Evolutionary conservation across 768 basidiomycete species (phyloP).

Genomic region (Mycena crocata): DNA sequence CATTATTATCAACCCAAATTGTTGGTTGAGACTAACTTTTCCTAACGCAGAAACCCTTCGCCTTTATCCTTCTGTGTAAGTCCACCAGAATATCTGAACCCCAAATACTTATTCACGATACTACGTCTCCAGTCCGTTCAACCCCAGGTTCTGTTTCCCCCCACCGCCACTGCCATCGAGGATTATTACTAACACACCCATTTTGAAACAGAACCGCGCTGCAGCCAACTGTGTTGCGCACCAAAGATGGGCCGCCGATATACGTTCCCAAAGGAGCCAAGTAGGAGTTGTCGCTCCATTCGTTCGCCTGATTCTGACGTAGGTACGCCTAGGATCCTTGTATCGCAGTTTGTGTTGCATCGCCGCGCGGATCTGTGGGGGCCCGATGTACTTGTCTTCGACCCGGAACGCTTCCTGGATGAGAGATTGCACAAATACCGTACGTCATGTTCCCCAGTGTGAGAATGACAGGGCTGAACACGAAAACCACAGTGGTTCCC

Average conservation of each 20-base stretch:
- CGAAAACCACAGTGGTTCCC: conserved; percentile 11
- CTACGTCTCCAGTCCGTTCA: conserved; percentile 47
- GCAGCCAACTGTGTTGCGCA: conserved; percentile 41
- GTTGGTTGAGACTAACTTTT: background rate
- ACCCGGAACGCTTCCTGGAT: conserved; percentile 77
- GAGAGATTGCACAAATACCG: conserved; percentile 67
- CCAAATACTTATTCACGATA: background rate
- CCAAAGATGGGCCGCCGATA: conserved; percentile 45
- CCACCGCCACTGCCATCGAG: background rate
- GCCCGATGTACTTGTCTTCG: conserved; percentile 71
- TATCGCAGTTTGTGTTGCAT: conserved; percentile 70
- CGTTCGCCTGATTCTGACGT: background rate
- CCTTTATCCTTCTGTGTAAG: conserved; percentile 64
- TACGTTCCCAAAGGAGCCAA: conserved; percentile 54
- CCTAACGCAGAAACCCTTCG: conserved; percentile 63
- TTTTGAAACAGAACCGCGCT: conserved; percentile 40
- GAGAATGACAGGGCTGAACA: too few species aligned
- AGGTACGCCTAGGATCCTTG: conserved; percentile 48
- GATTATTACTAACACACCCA: too few species aligned
- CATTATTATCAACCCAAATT: background rate
- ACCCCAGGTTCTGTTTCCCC: conserved; percentile 39
- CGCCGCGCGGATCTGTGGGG: conserved; percentile 74
- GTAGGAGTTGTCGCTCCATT: conserved; percentile 27
- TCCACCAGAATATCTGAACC: too few species aligned
- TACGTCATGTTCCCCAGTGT: conserved; percentile 42